Conservation (phyloP, 345 rosid species). For the Carallia pectinifolia region DNA sequence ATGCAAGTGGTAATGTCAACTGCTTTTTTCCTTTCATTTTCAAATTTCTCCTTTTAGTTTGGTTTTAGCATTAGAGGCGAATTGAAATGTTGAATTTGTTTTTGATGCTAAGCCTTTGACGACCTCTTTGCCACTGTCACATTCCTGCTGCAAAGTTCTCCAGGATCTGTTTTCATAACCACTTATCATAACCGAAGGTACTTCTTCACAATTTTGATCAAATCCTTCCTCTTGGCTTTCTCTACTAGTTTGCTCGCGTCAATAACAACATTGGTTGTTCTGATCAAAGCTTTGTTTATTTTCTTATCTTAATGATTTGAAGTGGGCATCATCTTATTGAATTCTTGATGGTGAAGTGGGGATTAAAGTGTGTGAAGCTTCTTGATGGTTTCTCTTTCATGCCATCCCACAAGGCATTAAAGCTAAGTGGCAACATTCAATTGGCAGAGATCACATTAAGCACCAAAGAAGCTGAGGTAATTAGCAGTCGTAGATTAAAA, state of each 20-base stretch:
- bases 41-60: background rate
- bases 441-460: constrained; percentile 61
- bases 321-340: constrained; percentile 93
- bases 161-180: constrained; percentile 72
- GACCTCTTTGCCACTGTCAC: constrained; percentile 80
- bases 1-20: constrained; percentile 59
- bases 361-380: constrained; percentile 70
- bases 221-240: background rate
- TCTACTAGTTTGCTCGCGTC: background rate
- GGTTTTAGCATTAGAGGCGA: background rate
- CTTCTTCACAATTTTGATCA: constrained; percentile 6
- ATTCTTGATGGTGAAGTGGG: constrained; percentile 89
- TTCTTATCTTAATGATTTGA: constrained; percentile 20
- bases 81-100: constrained; percentile 14
- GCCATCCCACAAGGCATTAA: constrained; percentile 66
- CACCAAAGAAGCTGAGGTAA: constrained; percentile 26
- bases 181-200: constrained; percentile 94
- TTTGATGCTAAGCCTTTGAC: constrained; percentile 60
- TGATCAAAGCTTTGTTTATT: background rate
- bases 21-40: background rate
- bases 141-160: constrained; percentile 70
- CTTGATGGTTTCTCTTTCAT: constrained; percentile 76
- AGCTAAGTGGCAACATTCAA: constrained; percentile 68
- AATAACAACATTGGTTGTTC: background rate
- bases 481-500: constrained; percentile 6